phyloP scores from a whole-genome alignment of 1,284 basidiomycete genomes.

The Gomphus sp. region DNA sequence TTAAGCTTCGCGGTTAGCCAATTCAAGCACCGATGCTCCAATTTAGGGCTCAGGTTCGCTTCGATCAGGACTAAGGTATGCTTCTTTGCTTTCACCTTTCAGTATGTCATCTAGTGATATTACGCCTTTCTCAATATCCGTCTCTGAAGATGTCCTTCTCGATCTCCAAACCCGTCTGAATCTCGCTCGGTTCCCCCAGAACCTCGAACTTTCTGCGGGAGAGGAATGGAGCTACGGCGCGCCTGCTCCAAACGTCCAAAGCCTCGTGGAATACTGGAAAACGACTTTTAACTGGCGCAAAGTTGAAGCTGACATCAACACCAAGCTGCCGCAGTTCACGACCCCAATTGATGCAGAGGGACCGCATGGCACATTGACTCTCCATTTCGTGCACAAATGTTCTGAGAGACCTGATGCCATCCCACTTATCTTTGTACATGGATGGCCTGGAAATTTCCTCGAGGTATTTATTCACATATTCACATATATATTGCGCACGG shows the following conservation, averaged over 20 bases:
- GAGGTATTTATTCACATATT: not conserved
- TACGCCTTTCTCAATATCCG: not conserved
- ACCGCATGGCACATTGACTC: not conserved
- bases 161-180: conserved; percentile 3
- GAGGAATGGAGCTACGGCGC: not conserved
- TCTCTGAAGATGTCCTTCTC: not conserved
- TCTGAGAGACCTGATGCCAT: conserved; percentile 1
- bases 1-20: too few species aligned
- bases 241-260: not conserved
- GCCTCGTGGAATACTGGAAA: conserved; percentile 7
- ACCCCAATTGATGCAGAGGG: not conserved
- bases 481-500: not conserved
- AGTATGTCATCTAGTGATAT: not conserved
- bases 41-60: too few species aligned
- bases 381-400: conserved; percentile 9
- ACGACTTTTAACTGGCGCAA: conserved; percentile 2
- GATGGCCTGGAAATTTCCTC: conserved; percentile 5
- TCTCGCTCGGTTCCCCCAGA: not conserved
- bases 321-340: conserved; percentile 4
- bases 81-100: not conserved
- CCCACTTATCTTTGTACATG: not conserved
- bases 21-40: too few species aligned
- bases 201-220: not conserved
- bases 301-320: conserved; percentile 4
- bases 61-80: too few species aligned